A percentile compares a stretch with the other conserved stretches of the same genome.
phyloP scores from a whole-genome alignment of 192 early-diverging fungal species.

The Endogone sp. region DNA sequence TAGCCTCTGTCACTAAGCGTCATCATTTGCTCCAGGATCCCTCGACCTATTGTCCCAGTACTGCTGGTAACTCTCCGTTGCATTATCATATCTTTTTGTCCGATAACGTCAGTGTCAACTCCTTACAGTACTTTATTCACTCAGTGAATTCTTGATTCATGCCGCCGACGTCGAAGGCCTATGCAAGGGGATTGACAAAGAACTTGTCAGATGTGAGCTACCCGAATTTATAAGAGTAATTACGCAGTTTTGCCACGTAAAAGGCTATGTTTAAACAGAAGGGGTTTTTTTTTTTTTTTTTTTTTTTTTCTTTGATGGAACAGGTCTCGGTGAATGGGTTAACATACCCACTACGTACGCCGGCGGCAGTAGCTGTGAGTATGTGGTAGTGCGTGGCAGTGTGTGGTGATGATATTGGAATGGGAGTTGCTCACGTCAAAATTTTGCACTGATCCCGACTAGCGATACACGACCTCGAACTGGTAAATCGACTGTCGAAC shows the following conservation, averaged over 20 bases:
- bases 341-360: conserved; percentile 93
- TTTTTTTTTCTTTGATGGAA: not conserved
- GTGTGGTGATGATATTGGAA: too few relatives aligned
- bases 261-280: not conserved
- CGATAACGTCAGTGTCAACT: not conserved
- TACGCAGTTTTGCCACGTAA: not conserved
- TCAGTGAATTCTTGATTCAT: conserved; percentile 92
- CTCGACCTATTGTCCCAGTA: conserved; percentile 52
- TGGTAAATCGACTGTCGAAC: conserved; percentile 74
- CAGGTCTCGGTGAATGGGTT: conserved; percentile 77
- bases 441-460: too few relatives aligned
- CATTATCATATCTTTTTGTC: too few relatives aligned
- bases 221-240: not conserved
- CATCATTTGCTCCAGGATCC: conserved; percentile 28
- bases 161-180: conserved; percentile 98
- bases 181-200: conserved; percentile 88
- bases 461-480: conserved; percentile 64
- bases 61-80: conserved; percentile 47
- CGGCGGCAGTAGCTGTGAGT: conserved; percentile 74
- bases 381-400: not conserved
- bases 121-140: not conserved
- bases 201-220: conserved; percentile 67
- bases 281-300: not conserved
- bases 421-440: too few relatives aligned
- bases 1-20: not conserved